Conservation (phyloP, 1,284 basidiomycete species). For the Pseudozyma sp. region DNA sequence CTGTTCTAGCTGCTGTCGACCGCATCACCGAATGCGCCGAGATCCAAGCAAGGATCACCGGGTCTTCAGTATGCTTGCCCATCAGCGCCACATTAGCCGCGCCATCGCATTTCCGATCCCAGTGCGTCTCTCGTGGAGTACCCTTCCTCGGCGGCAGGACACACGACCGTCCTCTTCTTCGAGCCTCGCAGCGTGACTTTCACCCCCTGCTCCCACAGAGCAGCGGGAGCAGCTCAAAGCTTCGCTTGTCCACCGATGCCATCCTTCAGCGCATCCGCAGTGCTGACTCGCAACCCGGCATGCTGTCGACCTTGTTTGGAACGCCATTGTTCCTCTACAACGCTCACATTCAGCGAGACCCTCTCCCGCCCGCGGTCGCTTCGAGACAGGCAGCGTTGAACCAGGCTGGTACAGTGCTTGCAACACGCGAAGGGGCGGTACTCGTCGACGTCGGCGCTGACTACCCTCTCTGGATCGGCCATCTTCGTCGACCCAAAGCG, state of each 20-base stretch:
- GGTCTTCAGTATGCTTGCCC: conserved; percentile 2
- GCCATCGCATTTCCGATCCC: conserved; percentile 32
- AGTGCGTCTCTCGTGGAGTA: conserved; percentile 63
- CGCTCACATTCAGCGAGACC: conserved; percentile 67
- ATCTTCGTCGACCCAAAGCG: conserved; percentile 70
- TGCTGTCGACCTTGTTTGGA: conserved; percentile 69
- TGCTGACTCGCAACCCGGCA: conserved; percentile 71
- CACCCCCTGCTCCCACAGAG: conserved; percentile 14
- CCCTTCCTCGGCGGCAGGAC: conserved; percentile 69
- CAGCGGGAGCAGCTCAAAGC: not conserved
- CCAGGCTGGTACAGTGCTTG: conserved; percentile 68
- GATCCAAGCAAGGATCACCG: not conserved
- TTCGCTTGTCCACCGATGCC: conserved; percentile 68
- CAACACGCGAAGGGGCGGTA: conserved; percentile 70
- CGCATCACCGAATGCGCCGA: conserved; percentile 51
- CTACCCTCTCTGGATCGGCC: conserved; percentile 71
- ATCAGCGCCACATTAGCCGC: conserved; percentile 22
- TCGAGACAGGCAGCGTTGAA: conserved; percentile 35
- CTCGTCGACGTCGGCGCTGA: conserved; percentile 70
- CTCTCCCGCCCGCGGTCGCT: conserved; percentile 38
- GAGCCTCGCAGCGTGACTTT: conserved; percentile 67
- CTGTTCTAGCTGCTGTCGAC: conserved; percentile 69
- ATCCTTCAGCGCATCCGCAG: conserved; percentile 69
- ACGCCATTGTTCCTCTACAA: conserved; percentile 70
- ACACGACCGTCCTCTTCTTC: conserved; percentile 70